Conservation (phyloP, 331 rosid species). For the Quercus tomentella region DNA sequence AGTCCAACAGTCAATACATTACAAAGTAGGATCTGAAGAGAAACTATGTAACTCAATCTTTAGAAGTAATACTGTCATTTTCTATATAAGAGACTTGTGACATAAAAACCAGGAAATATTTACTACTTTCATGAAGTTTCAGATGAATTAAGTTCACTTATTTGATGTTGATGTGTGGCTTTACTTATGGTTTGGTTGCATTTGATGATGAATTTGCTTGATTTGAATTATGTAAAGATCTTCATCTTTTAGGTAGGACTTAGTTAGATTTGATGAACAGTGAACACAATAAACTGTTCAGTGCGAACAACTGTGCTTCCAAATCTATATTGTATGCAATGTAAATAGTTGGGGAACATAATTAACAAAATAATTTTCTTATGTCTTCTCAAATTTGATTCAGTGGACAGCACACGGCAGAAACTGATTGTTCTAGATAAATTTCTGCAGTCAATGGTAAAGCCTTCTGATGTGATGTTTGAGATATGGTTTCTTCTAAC, state of each 20-base stretch:
- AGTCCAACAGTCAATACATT: slow-evolving; percentile 1
- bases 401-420: slow-evolving; percentile 76
- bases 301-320: not conserved
- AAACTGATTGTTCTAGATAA: slow-evolving; percentile 64
- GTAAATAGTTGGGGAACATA: not conserved
- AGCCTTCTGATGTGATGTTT: slow-evolving; percentile 12
- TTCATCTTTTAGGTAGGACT: not conserved
- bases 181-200: not conserved
- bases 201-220: not conserved
- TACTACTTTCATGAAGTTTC: not conserved
- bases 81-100: not conserved
- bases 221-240: not conserved
- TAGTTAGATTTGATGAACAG: not conserved
- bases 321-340: not conserved
- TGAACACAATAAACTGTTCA: not conserved
- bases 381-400: slow-evolving; percentile 17
- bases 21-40: slow-evolving; percentile 9
- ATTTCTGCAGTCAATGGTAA: slow-evolving; percentile 72
- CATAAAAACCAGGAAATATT: not conserved
- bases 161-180: not conserved
- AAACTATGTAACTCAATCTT: not conserved
- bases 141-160: not conserved
- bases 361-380: slow-evolving; percentile 3
- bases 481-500: slow-evolving; percentile 23
- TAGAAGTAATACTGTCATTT: not conserved